These are phyloP conservation scores for Onygena corvina DNA, from an alignment of 2,329 filamentous ascomycete genomes.

Conservation along the genomic window DNA sequence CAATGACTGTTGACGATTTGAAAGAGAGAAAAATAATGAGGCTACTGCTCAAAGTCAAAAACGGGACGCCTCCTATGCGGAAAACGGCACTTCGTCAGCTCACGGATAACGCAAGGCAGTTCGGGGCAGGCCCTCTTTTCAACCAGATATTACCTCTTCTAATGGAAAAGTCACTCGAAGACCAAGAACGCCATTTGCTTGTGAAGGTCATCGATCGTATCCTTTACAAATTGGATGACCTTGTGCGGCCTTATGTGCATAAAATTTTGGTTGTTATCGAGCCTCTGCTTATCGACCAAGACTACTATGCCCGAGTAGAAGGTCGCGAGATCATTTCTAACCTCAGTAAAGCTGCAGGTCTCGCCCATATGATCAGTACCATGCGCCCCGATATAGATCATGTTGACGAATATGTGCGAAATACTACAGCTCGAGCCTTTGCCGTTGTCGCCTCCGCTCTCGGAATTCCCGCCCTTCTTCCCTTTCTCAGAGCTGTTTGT, in stretches of 20 bases:
- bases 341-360: conserved; percentile 85
- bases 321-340: conserved; percentile 98
- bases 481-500: conserved; percentile 90
- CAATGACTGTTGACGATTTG: conserved; percentile 82
- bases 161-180: conserved; percentile 96
- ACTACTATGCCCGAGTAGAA: conserved; percentile 97
- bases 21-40: conserved; percentile 99
- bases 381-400: conserved; percentile 99
- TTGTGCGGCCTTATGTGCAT: conserved; percentile 91
- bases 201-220: conserved; percentile 99
- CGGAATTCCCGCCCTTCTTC: conserved; percentile 86
- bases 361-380: conserved; percentile 98
- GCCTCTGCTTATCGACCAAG: conserved; percentile 96
- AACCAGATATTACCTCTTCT: conserved; percentile 93
- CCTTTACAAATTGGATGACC: conserved; percentile 93
- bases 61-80: conserved; percentile 94
- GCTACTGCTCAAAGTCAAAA: conserved; percentile 93
- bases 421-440: conserved; percentile 93
- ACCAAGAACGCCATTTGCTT: conserved; percentile 92
- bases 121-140: conserved; percentile 86
- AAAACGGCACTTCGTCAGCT: conserved; percentile 95
- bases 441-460: conserved; percentile 93
- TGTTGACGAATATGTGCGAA: conserved; percentile 94
- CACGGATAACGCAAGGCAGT: conserved; percentile 92
- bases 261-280: conserved; percentile 98